Base-by-base conservation (phyloP, 75 land plant species). In the Pinus tabuliformis region DNA sequence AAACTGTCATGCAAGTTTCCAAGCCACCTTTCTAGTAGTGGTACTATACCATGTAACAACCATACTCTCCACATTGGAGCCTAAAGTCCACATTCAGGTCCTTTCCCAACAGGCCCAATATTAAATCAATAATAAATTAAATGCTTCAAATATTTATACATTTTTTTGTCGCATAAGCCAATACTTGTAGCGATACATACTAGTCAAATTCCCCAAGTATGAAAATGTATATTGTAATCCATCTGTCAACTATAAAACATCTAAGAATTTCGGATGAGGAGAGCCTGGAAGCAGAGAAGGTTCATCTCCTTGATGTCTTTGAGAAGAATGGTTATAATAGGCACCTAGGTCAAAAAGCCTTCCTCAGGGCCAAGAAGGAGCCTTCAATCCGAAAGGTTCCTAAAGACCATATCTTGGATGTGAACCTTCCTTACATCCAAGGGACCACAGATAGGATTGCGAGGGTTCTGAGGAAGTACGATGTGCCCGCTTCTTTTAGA, bases 41-140 rank as follows among this genome's bases (percentile, higher is more conserved):
- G 97, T 13, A 97, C 99, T 63, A 97, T 96, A 59, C 99, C 99
- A 75, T 97, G 93, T 70, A 97, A 97, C 77, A 97, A 63, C 99
- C 99, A 97, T 1, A 97, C 99, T 59, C 99, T 90, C 99, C 99
- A 97, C 99, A 97, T 97, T 5, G 99, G 99, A 6, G 99, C 99
- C 99, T 97, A 97, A 70, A 97, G 90, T 16, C 99, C 97, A 92
- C 97, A 97, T 59, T 97, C 99, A 78, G 99, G 99, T 1, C 95
- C 97, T 75, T 97, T 97, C 11, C 99, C 99, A 71, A 97, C 97
- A 76, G 97, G 99, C 7, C 99, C 99, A 79, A 97, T 97, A 62
- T 97, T 39, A 39, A 39, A 39, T 4, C 6, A 5, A 62, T 94
- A 97, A 72, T 97, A 97, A 39, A 97, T 97, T 75, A 97, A 79